Evolutionary conservation across 1,284 basidiomycete species (phyloP).

Genomic region (Heterobasidion occidentale): DNA sequence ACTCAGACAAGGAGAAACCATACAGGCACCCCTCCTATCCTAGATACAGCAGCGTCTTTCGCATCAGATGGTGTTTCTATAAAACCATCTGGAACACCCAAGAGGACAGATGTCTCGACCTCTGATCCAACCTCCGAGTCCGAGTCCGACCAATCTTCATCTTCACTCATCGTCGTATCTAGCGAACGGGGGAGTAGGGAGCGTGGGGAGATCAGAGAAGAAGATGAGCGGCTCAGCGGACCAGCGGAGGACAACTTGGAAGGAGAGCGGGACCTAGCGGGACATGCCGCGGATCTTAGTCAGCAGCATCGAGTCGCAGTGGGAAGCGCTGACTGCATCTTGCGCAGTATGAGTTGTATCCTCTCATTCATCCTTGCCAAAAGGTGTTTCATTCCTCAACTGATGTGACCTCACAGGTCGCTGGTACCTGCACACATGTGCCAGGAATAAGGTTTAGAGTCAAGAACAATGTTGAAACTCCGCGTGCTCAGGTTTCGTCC

Average conservation of each 20-base stretch:
- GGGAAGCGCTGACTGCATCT: too few relatives aligned
- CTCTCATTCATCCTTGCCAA: too few relatives aligned
- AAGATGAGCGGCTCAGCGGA: conserved; percentile 3
- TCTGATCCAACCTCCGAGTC: conserved; percentile 52
- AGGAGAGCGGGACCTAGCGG: too few relatives aligned
- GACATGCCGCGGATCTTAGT: too few relatives aligned
- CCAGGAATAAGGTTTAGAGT: too few relatives aligned
- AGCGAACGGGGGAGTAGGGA: not conserved
- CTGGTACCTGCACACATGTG: too few relatives aligned
- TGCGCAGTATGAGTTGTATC: too few relatives aligned
- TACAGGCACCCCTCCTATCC: conserved; percentile 83
- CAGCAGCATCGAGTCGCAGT: too few relatives aligned
- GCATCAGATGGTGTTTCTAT: conserved; percentile 50
- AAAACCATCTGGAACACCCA: conserved; percentile 70
- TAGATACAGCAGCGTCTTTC: conserved; percentile 70
- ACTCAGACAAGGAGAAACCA: conserved; percentile 34
- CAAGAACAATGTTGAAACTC: too few relatives aligned
- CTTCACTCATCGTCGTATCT: conserved; percentile 17
- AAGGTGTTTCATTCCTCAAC: too few relatives aligned
- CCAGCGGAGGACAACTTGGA: conserved; percentile 1
- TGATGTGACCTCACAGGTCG: too few relatives aligned
- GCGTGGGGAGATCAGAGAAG: conserved; percentile 9
- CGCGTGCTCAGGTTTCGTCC: too few relatives aligned
- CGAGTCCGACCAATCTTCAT: conserved; percentile 72
- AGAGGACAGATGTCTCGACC: conserved; percentile 61